A percentile compares a stretch with the other conserved stretches of the same genome.
Conservation (phyloP, 352 stramenopile genomes). For the Pythium brassicae region DNA sequence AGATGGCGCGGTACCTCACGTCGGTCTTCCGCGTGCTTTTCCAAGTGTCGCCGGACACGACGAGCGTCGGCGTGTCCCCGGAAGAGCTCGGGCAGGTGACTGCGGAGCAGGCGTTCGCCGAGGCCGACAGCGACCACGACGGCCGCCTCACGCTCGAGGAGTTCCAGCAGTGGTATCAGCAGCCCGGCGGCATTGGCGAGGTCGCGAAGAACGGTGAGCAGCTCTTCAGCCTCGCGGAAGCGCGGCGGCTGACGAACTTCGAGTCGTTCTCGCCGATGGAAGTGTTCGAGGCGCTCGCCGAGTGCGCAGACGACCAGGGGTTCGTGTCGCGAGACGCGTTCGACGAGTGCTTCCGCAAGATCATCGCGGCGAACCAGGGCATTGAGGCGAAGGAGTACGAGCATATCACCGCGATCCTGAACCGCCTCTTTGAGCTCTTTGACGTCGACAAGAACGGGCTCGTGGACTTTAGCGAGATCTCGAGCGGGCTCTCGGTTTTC, state of each 20-base stretch:
- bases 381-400: constrained; percentile 52
- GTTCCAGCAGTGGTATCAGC: constrained; percentile 85
- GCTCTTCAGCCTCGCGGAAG: constrained; percentile 70
- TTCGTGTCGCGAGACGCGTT: constrained; percentile 72
- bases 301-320: constrained; percentile 63
- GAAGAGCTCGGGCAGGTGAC: constrained; percentile 81
- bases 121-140: constrained; percentile 67
- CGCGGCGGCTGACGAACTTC: constrained; percentile 70
- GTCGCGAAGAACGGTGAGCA: constrained; percentile 77
- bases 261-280: constrained; percentile 70
- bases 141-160: constrained; percentile 77
- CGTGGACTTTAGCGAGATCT: constrained; percentile 87
- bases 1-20: constrained; percentile 87
- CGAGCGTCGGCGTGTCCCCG: constrained; percentile 53
- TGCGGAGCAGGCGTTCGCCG: constrained; percentile 69
- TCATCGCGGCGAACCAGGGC: constrained; percentile 50
- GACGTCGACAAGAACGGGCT: constrained; percentile 82
- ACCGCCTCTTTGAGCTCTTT: constrained; percentile 79
- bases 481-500: constrained; percentile 78
- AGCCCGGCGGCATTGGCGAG: constrained; percentile 63
- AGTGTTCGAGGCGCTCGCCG: constrained; percentile 71
- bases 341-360: constrained; percentile 72
- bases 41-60: constrained; percentile 63
- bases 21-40: constrained; percentile 86
- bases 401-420: constrained; percentile 67